Evolutionary conservation across 1,284 basidiomycete species (phyloP), one percentile per base, ranked within the genome.

Genomic region (Ceratobasidium theobromae): DNA sequence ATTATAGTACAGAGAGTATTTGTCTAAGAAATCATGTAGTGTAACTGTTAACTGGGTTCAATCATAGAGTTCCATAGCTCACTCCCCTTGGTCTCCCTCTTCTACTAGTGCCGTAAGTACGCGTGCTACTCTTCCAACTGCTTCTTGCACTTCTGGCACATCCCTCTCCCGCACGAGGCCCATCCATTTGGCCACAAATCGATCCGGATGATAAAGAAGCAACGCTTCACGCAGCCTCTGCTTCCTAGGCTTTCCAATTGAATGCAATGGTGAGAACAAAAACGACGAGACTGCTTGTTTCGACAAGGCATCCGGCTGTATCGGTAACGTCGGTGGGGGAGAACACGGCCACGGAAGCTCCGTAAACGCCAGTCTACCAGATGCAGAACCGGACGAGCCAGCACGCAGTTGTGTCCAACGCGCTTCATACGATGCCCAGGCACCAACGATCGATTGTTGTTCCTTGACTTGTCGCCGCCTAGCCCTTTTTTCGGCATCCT

Each of bases 291-390:
- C 81, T 0, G 82, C 80, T 23, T 86, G 82, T 16, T 76, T 71
- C 0, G 84, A 86, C 53, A 93, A 73, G 23, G 85, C 81, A 0
- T 85, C 84, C 1, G 80, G 55, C 1, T 71, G 72, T 40, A 81
- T 68, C 69, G 73, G 33, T 48, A 80, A 69, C 0, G 76, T 76
- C 18, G 75, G 72, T 4, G 66, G 52, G 4, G 66, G 57, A 21
- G 84, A 77, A 49, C 91, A 76, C 0, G 92, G 92, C 92, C 91
- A 94, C 0, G 92, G 92, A 8, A 94, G 83, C 73, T 91, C 87
- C 11, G 72, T 72, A 71, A 90, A 90, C 1, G 71, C 66, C 27
- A 86, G 72, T 12, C 38, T 35, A 11, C 40, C 62, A 4, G 48
- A 52, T 14, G 49, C 43, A 27, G 66, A 41, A n/a, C 14, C 70